phyloP scores from a whole-genome alignment of 106 monocot genomes.

The Ottelia alismoides region DNA sequence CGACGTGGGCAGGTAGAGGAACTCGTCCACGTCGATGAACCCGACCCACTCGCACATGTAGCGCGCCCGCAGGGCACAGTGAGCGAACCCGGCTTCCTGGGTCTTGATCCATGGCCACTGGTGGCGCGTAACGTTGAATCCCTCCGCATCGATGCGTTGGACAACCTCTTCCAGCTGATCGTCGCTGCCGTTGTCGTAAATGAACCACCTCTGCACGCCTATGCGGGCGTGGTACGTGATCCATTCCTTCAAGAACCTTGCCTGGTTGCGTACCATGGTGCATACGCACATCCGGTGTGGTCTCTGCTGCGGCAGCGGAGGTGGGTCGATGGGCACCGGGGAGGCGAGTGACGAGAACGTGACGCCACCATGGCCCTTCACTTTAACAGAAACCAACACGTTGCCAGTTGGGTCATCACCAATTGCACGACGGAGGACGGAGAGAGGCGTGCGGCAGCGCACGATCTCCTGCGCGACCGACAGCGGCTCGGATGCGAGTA shows the following conservation, averaged over 20 bases:
- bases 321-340: conserved; percentile 15
- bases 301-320: conserved; percentile 2
- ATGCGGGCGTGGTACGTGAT: conserved; percentile 57
- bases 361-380: conserved; percentile 29
- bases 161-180: conserved; percentile 45
- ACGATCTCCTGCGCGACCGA: conserved; percentile 79
- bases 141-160: conserved; percentile 5
- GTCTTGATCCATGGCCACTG: conserved; percentile 93
- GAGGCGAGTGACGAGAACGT: conserved; percentile 59
- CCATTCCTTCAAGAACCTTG: conserved; percentile 83
- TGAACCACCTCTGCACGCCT: conserved; percentile 79
- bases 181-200: conserved; percentile 96
- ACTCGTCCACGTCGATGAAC: conserved; percentile 96
- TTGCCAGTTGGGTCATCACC: background rate
- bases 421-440: conserved; percentile 26
- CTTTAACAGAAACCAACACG: conserved; percentile 51
- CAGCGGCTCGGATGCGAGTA: conserved; percentile 28
- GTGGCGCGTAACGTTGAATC: conserved; percentile 34
- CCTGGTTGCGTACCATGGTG: conserved; percentile 97
- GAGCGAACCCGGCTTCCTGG: conserved; percentile 94
- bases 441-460: conserved; percentile 73
- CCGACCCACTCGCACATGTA: conserved; percentile 77
- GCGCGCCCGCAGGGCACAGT: conserved; percentile 65
- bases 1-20: conserved; percentile 53
- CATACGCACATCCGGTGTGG: conserved; percentile 72